A percentile compares a stretch with the other conserved stretches of the same genome.
Evolutionary conservation across 129 eudicot species (phyloP).

Genomic region (Saussurea involucrata): DNA sequence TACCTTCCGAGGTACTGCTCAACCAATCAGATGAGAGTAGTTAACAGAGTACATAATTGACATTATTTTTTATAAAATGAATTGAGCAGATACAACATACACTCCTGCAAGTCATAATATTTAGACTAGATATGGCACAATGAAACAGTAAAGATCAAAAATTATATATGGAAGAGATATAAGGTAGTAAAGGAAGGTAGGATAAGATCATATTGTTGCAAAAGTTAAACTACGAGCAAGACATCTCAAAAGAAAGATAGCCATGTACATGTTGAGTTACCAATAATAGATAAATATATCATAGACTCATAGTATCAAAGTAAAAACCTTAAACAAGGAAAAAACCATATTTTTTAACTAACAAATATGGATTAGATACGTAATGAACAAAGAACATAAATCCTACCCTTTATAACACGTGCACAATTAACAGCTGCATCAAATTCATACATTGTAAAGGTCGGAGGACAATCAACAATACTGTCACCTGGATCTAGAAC

Average conservation of each 20-base stretch:
- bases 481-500: conserved; percentile 91
- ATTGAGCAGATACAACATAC: background rate
- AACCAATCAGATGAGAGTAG: conserved; percentile 16
- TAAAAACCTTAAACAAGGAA: background rate
- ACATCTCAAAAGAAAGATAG: background rate
- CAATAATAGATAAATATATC: background rate
- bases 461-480: conserved; percentile 92
- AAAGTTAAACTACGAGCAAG: background rate
- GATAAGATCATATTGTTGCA: background rate
- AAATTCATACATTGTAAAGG: conserved; percentile 94
- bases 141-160: too few species aligned
- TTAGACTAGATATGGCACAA: background rate
- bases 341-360: background rate
- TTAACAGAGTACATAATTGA: conserved; percentile 6
- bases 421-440: conserved; percentile 95
- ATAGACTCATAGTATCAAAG: background rate
- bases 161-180: background rate
- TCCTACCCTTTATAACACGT: conserved; percentile 68
- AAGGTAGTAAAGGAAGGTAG: background rate
- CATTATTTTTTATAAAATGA: background rate
- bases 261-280: background rate
- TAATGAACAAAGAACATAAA: conserved; percentile 3
- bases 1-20: conserved; percentile 71
- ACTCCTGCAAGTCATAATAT: background rate
- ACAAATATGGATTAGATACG: background rate